These are phyloP conservation scores for Mycena galopus DNA, from an alignment of 768 basidiomycete genomes.

Conservation along the genomic window DNA sequence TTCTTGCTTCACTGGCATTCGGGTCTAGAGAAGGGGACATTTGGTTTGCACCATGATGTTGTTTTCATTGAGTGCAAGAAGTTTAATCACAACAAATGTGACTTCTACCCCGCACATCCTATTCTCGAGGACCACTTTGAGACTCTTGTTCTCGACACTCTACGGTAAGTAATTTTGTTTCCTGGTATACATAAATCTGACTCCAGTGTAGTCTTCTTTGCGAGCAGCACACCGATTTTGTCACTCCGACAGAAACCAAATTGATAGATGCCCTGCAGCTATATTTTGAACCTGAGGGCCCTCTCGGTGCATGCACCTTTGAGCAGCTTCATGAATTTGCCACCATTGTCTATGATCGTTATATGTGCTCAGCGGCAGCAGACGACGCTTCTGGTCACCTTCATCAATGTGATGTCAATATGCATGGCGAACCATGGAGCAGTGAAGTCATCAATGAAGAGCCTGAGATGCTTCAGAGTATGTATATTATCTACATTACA, in stretches of 20 bases:
- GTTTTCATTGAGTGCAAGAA: constrained; percentile 12
- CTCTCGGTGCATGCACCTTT: neutral
- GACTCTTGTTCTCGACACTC: constrained; percentile 1
- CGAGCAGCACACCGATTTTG: neutral
- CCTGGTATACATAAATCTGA: neutral
- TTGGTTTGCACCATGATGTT: constrained; percentile 28
- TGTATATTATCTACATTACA: no score
- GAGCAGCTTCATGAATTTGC: constrained; percentile 16
- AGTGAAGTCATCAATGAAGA: no score
- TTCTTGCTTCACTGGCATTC: constrained; percentile 31
- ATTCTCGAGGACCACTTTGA: constrained; percentile 36
- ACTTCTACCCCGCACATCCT: constrained; percentile 36
- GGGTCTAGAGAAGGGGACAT: constrained; percentile 3
- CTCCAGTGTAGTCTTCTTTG: neutral
- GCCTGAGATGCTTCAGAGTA: no score
- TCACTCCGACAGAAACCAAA: neutral
- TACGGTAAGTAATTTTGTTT: constrained; percentile 21
- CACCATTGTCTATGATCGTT: constrained; percentile 3
- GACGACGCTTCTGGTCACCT: constrained; percentile 20
- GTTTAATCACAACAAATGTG: constrained; percentile 33
- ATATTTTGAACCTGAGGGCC: neutral
- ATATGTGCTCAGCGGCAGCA: constrained; percentile 16
- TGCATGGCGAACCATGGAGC: constrained; percentile 10
- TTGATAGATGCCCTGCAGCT: neutral
- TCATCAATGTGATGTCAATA: neutral